These are phyloP conservation scores for Truncatella angustata DNA, from an alignment of 2,329 filamentous ascomycete species.

Conservation along the genomic window DNA sequence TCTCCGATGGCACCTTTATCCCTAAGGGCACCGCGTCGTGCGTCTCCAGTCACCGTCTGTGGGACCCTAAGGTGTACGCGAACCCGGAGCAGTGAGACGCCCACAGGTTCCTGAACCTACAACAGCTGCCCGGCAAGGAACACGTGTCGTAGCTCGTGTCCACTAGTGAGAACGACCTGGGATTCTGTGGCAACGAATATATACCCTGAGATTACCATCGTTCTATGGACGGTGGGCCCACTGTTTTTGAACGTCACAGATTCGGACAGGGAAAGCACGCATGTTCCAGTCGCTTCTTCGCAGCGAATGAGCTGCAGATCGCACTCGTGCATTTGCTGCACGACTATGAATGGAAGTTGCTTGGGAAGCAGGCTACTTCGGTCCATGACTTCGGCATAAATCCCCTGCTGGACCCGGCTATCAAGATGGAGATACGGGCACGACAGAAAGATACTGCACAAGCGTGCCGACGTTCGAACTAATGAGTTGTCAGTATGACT, in stretches of 20 bases:
- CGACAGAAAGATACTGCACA: no score
- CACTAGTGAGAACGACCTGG: slow-evolving; percentile 25
- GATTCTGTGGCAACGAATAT: no score
- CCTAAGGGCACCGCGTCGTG: not conserved
- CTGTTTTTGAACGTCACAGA: no score
- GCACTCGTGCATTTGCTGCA: not conserved
- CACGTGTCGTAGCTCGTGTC: slow-evolving; percentile 34
- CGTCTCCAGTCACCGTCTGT: not conserved
- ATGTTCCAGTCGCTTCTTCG: slow-evolving; percentile 5
- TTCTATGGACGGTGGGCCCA: no score
- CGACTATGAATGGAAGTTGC: slow-evolving; percentile 5
- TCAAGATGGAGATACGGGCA: no score
- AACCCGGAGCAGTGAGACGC: not conserved
- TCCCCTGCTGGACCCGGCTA: no score
- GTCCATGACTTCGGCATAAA: no score
- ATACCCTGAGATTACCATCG: no score
- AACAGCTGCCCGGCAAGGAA: slow-evolving; percentile 23
- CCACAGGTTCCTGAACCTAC: not conserved
- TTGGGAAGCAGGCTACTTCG: no score
- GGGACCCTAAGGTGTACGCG: not conserved
- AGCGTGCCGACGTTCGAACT: no score
- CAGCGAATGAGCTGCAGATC: slow-evolving; percentile 3
- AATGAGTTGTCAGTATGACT: no score
- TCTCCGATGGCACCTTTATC: not conserved
- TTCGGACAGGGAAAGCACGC: slow-evolving; percentile 8